Evolutionary conservation across 2,329 filamentous ascomycete species (phyloP).

Genomic region (Ophiostoma sp.): DNA sequence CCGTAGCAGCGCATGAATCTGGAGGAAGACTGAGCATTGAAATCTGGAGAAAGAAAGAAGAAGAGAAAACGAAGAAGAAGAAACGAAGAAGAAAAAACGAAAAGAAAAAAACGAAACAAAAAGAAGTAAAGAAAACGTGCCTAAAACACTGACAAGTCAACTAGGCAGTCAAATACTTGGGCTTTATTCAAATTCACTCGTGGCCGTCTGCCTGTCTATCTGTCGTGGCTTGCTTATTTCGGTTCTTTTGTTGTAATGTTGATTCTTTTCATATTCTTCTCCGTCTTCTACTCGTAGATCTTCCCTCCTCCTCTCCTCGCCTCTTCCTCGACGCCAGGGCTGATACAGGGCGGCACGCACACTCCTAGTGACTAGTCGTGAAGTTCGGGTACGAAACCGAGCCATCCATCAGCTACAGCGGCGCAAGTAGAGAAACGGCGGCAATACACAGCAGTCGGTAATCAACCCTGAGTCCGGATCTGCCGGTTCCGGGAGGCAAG

Average conservation of each 20-base stretch:
- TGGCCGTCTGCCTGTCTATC: not conserved
- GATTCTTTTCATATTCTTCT: not conserved
- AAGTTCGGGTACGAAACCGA: constrained; percentile 8
- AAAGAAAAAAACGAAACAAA: not conserved
- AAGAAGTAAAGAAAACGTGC: not conserved
- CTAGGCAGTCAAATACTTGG: not conserved
- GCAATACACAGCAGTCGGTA: not conserved
- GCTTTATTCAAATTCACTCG: not conserved
- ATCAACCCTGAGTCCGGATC: not conserved
- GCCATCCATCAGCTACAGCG: not conserved
- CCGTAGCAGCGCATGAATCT: not conserved
- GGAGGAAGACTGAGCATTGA: not conserved
- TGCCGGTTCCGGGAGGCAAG: not conserved
- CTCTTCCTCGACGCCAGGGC: not conserved
- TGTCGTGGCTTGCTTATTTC: not conserved
- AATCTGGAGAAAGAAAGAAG: not conserved
- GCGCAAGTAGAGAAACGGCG: not conserved
- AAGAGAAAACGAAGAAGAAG: not conserved
- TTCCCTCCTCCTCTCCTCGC: not conserved
- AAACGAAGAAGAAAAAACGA: not conserved
- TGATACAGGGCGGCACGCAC: not conserved
- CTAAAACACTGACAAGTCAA: not conserved
- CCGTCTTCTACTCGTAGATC: not conserved
- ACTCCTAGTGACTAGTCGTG: not conserved
- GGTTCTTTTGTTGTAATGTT: not conserved